Percentiles rank a stretch among this genome's conserved stretches.
These are phyloP conservation scores for Alternaria alternata DNA, from an alignment of 2,329 filamentous ascomycete species.

Conservation along the genomic window DNA sequence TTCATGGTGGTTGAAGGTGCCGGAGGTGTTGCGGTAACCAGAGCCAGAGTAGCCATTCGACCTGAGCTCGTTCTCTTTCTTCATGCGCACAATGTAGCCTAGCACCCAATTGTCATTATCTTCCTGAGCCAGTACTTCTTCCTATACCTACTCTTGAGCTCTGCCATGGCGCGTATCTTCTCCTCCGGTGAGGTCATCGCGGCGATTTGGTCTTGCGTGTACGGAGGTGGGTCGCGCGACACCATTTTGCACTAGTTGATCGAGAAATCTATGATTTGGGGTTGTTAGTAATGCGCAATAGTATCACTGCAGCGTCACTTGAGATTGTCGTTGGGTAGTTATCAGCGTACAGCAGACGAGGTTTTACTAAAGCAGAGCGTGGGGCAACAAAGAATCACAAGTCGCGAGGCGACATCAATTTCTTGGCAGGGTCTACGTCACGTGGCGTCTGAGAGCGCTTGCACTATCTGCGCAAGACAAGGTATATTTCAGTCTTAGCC, in stretches of 20 bases:
- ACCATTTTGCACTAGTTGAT: constrained; percentile 23
- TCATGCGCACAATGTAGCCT: constrained; percentile 34
- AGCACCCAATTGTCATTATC: constrained; percentile 18
- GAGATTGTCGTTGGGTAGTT: not conserved
- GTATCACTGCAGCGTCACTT: not conserved
- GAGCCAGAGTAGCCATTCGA: constrained; percentile 12
- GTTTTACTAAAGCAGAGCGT: constrained; percentile 5
- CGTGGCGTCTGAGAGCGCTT: not conserved
- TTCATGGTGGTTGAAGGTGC: not conserved
- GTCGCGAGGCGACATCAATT: not conserved
- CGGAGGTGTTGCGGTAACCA: constrained; percentile 1
- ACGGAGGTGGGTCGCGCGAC: constrained; percentile 36
- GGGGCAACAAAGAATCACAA: constrained; percentile 20
- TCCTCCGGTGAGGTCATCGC: constrained; percentile 33
- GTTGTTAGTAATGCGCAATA: constrained; percentile 9
- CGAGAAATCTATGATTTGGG: not conserved
- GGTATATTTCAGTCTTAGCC: too few relatives aligned
- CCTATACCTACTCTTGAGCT: constrained; percentile 38
- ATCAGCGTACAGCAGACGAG: not conserved
- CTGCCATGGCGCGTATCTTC: constrained; percentile 31
- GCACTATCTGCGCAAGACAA: not conserved
- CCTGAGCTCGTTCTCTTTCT: constrained; percentile 26
- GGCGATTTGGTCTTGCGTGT: constrained; percentile 35
- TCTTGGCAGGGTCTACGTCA: constrained; percentile 17
- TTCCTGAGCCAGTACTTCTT: constrained; percentile 4